Base-by-base conservation (phyloP, 345 rosid genomes). In the Euphorbia pulcherrima region DNA sequence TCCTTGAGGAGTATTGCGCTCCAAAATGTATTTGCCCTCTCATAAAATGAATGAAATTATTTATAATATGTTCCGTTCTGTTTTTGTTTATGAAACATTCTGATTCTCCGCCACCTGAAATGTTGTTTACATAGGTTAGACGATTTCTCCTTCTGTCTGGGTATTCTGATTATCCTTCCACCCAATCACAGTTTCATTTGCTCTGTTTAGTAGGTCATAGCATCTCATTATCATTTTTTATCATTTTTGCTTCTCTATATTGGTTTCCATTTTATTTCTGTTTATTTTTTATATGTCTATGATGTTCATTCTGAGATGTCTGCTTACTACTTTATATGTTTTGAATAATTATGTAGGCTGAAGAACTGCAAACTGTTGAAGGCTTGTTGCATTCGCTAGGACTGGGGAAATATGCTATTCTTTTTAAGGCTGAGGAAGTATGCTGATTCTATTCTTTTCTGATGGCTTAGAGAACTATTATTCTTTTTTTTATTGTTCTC, bases 381-480 rank as follows among this genome's bases (percentile, higher is more conserved):
- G 80, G 90, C 70, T 79, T 94, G 75, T 77, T 94, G 70, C 71
- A 79, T 59, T 83, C 92, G 24, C 75, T 94, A 64, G 96, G 94
- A 67, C 76, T 94, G 80, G 93, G 79, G 69, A 91, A 82, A 85
- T 94, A 86, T 79, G 83, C 78, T 54, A 76, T 84, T 72, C 64
- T 69, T 71, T 91, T 94, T 73, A 91, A 94, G 91, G 87, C 88
- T 40, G 99, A 94, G 84, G 96, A 91, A 83, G 99, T 94, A 87
- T 30, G 96, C 67, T 73, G 35, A 24, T 27, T 57, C 61, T 23
- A 51, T 28, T 73, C 7, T 78, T 40, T 62, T 70, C 50, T 37
- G 30, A 33, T 59, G 60, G 35, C 57, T 44, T 59, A 33, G 30
- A 13, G 50, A 26, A 47, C 26, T 46, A 40, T 41, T 12, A 55